A percentile compares a stretch with the other conserved stretches of the same genome.
phyloP scores from a whole-genome alignment of 202 grass and related monocot genomes.

The Carex arenaria region DNA sequence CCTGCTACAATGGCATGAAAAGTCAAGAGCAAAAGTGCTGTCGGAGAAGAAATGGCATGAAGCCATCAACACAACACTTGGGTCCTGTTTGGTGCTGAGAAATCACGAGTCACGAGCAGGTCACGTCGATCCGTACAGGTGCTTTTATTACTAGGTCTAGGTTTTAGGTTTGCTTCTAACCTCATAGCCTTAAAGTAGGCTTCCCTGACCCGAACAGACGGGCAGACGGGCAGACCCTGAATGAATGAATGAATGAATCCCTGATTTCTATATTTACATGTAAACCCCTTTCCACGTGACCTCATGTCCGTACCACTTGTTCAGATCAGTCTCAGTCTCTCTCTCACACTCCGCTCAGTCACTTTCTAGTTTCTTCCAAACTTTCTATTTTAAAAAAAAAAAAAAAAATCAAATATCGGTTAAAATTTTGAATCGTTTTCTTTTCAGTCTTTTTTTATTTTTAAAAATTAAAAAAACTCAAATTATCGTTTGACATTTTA shows the following conservation, averaged over 20 bases:
- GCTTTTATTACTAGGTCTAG: background rate
- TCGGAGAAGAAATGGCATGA: constrained; percentile 1
- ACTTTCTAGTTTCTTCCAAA: too few species aligned
- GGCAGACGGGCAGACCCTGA: background rate
- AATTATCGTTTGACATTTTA: too few species aligned
- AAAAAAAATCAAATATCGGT: too few species aligned
- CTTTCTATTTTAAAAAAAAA: too few species aligned
- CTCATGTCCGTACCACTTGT: background rate
- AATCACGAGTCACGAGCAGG: background rate
- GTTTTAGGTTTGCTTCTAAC: background rate
- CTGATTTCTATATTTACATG: constrained; percentile 10
- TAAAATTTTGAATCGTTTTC: too few species aligned
- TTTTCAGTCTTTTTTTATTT: too few species aligned
- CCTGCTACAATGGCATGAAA: background rate
- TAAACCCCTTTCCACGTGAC: background rate
- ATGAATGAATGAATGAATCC: background rate
- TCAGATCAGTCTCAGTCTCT: background rate
- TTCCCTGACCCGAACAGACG: background rate
- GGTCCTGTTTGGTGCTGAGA: background rate
- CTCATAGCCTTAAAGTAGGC: background rate
- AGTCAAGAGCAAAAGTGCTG: background rate
- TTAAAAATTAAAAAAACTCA: too few species aligned
- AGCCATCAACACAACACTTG: background rate
- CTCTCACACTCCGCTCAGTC: too few species aligned
- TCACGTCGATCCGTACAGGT: background rate